Evolutionary conservation across 2,329 filamentous ascomycete genomes (phyloP), one percentile per base, ranked within the genome.

Genomic region (Botryotinia calthae): DNA sequence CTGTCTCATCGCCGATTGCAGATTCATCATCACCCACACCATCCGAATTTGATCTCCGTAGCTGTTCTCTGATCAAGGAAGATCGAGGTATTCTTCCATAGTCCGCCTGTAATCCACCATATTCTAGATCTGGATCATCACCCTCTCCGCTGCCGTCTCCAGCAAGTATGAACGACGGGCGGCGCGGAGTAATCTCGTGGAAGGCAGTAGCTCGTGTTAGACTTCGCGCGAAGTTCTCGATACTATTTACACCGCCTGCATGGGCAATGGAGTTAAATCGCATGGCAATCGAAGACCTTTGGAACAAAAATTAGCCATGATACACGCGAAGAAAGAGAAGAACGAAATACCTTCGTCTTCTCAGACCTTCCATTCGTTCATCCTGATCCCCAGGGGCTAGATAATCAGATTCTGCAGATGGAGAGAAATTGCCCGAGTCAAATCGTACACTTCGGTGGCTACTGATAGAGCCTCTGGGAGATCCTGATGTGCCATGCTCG

Each of bases 151-250:
- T 31, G 37, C 44, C 28, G n/a, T 88, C 86, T 61, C 89, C 88
- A 2, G 87, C 86, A 75, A 90, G 87, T 70, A 93, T 85, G 80
- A 97, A 94, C 48, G 93, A 91, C 22, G 90, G 90, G 25, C 90
- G 89, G 72, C 93, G 90, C 8, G 94, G 93, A 48, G 96, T 91
- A 77, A 97, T 93, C 81, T 98, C 95, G 76, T 90, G 88, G 82
- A 98, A 98, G 73, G 88, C 91, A 40, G 94, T 94, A 54, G 95
- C 95, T 81, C 95, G 90, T 82, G 95, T 93, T 92, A 94, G 97
- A 78, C 93, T 97, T 74, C 92, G 89, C 62, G 95, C 93, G 81
- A 98, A 98, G 79, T 95, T 97, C 79, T 96, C 91, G 78, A 98
- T 92, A 82, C 93, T 97, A 85, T 98, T 98, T 74, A 95, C 91